Evolutionary conservation across 768 basidiomycete genomes (phyloP).

Genomic region (Cystobasidium tubakii): DNA sequence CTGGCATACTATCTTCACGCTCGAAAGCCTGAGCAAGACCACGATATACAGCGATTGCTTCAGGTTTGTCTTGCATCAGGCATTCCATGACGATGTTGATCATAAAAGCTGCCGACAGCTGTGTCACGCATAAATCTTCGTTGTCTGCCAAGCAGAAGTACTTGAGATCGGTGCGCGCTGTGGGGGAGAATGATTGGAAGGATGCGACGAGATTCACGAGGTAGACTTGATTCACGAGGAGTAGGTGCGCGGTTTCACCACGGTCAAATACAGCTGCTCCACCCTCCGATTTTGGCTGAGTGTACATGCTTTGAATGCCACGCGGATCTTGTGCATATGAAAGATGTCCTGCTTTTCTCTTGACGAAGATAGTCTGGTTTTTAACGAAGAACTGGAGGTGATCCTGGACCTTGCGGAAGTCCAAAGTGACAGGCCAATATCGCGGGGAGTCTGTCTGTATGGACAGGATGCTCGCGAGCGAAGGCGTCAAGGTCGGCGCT

Average conservation of each 20-base stretch:
- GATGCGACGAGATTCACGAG: slow-evolving; percentile 77
- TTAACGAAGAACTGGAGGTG: slow-evolving; percentile 66
- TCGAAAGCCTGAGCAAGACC: not conserved
- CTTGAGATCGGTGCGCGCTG: slow-evolving; percentile 74
- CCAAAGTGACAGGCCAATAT: slow-evolving; percentile 88
- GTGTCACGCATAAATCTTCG: not conserved
- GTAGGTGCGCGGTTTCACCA: slow-evolving; percentile 58
- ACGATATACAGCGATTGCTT: slow-evolving; percentile 20
- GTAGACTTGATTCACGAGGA: slow-evolving; percentile 56
- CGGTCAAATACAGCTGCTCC: slow-evolving; percentile 84
- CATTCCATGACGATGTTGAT: slow-evolving; percentile 15
- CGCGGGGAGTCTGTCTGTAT: slow-evolving; percentile 87
- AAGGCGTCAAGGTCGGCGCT: slow-evolving; percentile 85
- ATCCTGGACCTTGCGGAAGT: slow-evolving; percentile 62
- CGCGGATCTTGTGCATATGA: slow-evolving; percentile 90
- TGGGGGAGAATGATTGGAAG: slow-evolving; percentile 60
- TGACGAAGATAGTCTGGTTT: slow-evolving; percentile 81
- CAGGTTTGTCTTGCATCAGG: slow-evolving; percentile 29
- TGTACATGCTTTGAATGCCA: slow-evolving; percentile 83
- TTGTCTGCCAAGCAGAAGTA: slow-evolving; percentile 48
- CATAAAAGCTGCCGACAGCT: not conserved
- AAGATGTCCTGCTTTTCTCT: slow-evolving; percentile 82
- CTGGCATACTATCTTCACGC: not conserved
- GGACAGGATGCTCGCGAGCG: slow-evolving; percentile 70
- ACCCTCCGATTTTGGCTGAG: slow-evolving; percentile 74